A percentile compares a stretch with the other conserved stretches of the same genome.
Evolutionary conservation across 2,329 filamentous ascomycete species (phyloP).

Genomic region (Ilyonectria sp.): DNA sequence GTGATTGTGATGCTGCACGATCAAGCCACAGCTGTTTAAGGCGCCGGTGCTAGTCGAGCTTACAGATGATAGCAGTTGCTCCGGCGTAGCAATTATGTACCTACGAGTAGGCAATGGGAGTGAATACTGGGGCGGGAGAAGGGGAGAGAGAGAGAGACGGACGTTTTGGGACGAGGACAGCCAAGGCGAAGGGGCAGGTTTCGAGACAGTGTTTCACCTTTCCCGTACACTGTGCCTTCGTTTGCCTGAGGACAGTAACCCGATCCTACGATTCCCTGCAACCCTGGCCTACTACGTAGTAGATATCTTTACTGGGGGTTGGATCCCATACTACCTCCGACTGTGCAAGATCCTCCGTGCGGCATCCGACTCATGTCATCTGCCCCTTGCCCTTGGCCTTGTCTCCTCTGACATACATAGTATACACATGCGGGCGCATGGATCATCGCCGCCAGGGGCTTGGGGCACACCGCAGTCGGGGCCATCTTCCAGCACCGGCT

Average conservation of each 20-base stretch:
- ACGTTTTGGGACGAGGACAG: constrained; percentile 12
- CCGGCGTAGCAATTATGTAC: not conserved
- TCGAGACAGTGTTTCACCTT: constrained; percentile 21
- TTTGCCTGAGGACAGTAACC: not conserved
- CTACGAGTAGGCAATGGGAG: not conserved
- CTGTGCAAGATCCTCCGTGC: not conserved
- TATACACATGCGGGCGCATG: not conserved
- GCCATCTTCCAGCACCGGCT: constrained; percentile 13
- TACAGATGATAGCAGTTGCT: constrained; percentile 4
- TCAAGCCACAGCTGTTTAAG: constrained; percentile 26
- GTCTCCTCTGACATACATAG: not conserved
- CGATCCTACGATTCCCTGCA: not conserved
- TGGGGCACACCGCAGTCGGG: not conserved
- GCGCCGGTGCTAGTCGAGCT: constrained; percentile 14
- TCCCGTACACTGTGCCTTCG: constrained; percentile 13
- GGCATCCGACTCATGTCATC: not conserved
- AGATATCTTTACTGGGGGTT: not conserved
- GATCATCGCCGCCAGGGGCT: not conserved
- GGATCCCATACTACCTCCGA: not conserved
- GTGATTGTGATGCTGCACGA: constrained; percentile 22
- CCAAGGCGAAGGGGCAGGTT: constrained; percentile 19
- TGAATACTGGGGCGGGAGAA: constrained; percentile 3
- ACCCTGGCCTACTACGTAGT: not conserved
- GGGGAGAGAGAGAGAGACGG: constrained; percentile 1
- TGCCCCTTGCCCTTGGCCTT: not conserved